Percentiles rank a stretch among this genome's conserved stretches.
Conservation (phyloP, 441 rosid species). For the Macaranga tanarius region DNA sequence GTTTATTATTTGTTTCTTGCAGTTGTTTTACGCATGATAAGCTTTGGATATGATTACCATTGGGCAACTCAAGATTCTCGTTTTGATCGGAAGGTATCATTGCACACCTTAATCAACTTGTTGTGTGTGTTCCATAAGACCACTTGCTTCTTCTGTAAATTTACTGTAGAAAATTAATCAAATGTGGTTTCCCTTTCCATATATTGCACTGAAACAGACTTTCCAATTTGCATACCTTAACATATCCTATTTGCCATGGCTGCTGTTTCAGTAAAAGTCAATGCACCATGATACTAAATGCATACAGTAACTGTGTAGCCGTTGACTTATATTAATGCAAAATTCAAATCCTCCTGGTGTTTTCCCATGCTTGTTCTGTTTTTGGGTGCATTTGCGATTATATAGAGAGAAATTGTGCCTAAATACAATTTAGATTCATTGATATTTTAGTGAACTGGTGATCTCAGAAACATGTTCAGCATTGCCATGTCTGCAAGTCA, state of each 20-base stretch:
- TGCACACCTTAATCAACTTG: too few relatives aligned
- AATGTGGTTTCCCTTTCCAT: not conserved
- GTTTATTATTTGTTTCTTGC: constrained; percentile 22
- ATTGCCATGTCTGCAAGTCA: constrained; percentile 57
- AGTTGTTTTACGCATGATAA: constrained; percentile 94
- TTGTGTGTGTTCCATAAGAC: not conserved
- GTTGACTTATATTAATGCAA: not conserved
- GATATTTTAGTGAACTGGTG: constrained; percentile 21
- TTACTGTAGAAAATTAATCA: not conserved
- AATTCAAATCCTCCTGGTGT: not conserved
- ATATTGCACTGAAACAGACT: not conserved
- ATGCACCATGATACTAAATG: not conserved
- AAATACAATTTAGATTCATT: constrained; percentile 2
- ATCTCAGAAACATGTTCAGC: constrained; percentile 60
- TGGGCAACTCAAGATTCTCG: constrained; percentile 64
- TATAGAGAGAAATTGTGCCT: not conserved
- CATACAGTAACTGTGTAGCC: not conserved
- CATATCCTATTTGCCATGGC: not conserved
- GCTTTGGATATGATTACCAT: constrained; percentile 89
- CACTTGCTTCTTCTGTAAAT: not conserved
- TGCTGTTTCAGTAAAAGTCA: not conserved
- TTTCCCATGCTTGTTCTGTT: not conserved
- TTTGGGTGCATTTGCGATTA: not conserved
- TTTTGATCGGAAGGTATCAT: constrained; percentile 68
- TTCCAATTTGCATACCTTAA: not conserved